Conservation (phyloP, 345 rosid species). For the Citrus sp. region DNA sequence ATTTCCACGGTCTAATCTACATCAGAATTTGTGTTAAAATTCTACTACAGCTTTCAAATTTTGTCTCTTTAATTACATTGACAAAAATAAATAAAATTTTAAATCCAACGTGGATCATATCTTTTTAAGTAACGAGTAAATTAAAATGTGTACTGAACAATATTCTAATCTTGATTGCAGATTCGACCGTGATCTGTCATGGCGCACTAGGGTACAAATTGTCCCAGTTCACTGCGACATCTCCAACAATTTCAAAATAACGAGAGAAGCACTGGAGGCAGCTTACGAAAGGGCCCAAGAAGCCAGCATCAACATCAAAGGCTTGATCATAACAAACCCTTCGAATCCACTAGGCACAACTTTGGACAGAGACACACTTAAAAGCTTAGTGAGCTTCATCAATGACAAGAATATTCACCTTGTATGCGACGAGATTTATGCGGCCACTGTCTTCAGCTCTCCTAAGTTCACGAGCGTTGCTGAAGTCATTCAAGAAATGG, state of each 20-base stretch:
- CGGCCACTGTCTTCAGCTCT: constrained; percentile 57
- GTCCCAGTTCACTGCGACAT: constrained; percentile 69
- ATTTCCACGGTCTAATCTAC: background rate
- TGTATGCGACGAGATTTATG: constrained; percentile 81
- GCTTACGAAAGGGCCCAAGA: constrained; percentile 49
- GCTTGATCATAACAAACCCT: constrained; percentile 74
- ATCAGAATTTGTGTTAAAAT: background rate
- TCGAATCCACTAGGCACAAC: constrained; percentile 84
- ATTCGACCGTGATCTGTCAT: constrained; percentile 72
- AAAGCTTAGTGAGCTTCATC: constrained; percentile 44
- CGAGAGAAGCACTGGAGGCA: constrained; percentile 46
- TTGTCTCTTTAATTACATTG: background rate
- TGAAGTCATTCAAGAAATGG: constrained; percentile 50
- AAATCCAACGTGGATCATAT: background rate
- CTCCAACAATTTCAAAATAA: constrained; percentile 60
- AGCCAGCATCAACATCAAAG: constrained; percentile 56
- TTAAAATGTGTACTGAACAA: no score
- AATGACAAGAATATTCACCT: constrained; percentile 60
- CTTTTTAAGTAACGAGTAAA: background rate
- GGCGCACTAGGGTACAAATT: constrained; percentile 70
- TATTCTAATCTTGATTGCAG: constrained; percentile 30
- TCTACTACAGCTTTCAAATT: background rate
- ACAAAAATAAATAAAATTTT: background rate
- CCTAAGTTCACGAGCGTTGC: constrained; percentile 61
- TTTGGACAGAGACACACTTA: constrained; percentile 46